Conservation (phyloP, 2,329 filamentous ascomycete genomes). For the Rhexocercosporidium sp. region DNA sequence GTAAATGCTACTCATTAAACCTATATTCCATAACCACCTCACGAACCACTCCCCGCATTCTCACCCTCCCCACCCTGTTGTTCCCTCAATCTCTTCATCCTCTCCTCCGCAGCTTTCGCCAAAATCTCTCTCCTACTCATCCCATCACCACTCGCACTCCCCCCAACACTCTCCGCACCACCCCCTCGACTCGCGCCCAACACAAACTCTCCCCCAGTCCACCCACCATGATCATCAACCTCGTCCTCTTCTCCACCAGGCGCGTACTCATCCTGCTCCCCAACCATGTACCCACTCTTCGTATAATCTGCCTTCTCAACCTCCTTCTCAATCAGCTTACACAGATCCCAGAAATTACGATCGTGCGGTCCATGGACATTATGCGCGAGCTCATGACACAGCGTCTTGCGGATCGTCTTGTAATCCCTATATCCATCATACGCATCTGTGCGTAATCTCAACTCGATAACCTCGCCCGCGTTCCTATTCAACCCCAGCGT, state of each 20-base stretch:
- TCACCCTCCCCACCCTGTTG: slow-evolving; percentile 24
- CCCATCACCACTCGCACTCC: slow-evolving; percentile 40
- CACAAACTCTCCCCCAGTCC: slow-evolving; percentile 80
- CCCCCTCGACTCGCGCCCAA: slow-evolving; percentile 60
- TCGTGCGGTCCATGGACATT: slow-evolving; percentile 89
- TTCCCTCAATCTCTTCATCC: slow-evolving; percentile 39
- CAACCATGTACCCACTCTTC: slow-evolving; percentile 68
- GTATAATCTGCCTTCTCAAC: slow-evolving; percentile 82
- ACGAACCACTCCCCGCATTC: not conserved
- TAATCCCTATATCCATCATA: slow-evolving; percentile 96
- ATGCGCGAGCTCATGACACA: slow-evolving; percentile 95
- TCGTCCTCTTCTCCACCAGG: slow-evolving; percentile 46
- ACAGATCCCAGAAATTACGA: slow-evolving; percentile 86
- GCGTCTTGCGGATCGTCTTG: slow-evolving; percentile 84
- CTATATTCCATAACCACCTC: not conserved
- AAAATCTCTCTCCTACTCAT: slow-evolving; percentile 75
- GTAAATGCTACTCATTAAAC: not conserved
- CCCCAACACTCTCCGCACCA: slow-evolving; percentile 44
- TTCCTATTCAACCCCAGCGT: slow-evolving; percentile 90
- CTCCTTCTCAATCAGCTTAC: slow-evolving; percentile 84
- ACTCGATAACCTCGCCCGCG: slow-evolving; percentile 85
- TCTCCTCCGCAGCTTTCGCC: slow-evolving; percentile 74
- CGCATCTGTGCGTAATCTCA: slow-evolving; percentile 88
- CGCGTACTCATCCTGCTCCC: slow-evolving; percentile 62
- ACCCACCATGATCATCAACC: slow-evolving; percentile 72